Evolutionary conservation across 1,139 yeast species (phyloP).

Genomic region (Debaryomycetaceae sp.): DNA sequence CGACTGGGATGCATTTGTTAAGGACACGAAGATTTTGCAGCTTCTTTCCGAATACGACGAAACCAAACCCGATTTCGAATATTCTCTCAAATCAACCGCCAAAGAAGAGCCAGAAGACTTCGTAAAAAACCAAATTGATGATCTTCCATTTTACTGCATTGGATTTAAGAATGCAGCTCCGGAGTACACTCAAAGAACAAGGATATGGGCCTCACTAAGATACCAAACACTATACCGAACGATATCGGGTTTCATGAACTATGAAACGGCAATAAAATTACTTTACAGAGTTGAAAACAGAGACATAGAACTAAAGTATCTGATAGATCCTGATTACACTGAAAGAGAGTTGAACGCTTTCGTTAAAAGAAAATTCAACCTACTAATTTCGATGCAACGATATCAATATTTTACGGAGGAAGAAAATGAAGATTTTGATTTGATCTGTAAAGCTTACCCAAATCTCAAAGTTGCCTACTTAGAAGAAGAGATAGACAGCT

Average conservation of each 20-base stretch:
- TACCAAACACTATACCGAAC: conserved; percentile 55
- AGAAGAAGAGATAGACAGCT: conserved; percentile 30
- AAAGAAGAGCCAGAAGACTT: conserved; percentile 5
- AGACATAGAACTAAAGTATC: conserved; percentile 7
- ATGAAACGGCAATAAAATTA: conserved; percentile 49
- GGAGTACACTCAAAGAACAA: conserved; percentile 48
- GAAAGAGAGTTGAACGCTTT: conserved; percentile 20
- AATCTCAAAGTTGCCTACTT: conserved; percentile 44
- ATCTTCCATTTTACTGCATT: conserved; percentile 44
- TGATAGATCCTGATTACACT: conserved; percentile 8
- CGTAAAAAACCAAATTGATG: conserved; percentile 18
- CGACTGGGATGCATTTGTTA: conserved; percentile 52
- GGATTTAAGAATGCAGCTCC: conserved; percentile 56
- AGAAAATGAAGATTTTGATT: conserved; percentile 36
- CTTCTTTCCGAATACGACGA: conserved; percentile 17
- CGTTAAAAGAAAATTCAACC: conserved; percentile 42
- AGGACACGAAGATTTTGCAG: conserved; percentile 44
- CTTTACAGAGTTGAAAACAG: conserved; percentile 43
- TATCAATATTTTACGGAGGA: conserved; percentile 30
- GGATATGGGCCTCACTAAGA: conserved; percentile 58
- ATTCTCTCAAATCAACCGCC: conserved; percentile 1
- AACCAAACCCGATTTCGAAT: conserved; percentile 1
- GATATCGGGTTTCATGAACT: conserved; percentile 56
- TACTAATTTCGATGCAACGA: conserved; percentile 44
- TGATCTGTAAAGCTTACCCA: conserved; percentile 39